Conservation (phyloP, 2,329 filamentous ascomycete genomes). For the Emergomyces africanus region DNA sequence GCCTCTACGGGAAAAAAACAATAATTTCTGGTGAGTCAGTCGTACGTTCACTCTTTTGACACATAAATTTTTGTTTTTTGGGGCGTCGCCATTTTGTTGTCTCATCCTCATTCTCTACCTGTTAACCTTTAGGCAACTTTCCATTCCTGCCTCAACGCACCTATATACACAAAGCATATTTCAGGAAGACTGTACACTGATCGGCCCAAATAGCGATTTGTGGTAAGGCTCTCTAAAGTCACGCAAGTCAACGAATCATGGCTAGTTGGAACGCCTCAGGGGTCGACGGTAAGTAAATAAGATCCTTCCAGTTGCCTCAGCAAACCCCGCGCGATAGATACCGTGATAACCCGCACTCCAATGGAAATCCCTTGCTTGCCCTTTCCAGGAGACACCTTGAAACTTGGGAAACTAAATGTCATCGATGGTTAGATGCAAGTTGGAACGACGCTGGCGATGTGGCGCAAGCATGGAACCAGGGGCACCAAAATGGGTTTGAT, state of each 20-base stretch:
- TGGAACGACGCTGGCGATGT: constrained; percentile 6
- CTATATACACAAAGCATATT: not conserved
- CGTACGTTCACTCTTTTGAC: not conserved
- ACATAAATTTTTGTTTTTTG: not conserved
- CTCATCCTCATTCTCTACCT: not conserved
- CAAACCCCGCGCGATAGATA: not conserved
- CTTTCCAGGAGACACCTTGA: not conserved
- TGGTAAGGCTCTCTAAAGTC: not conserved
- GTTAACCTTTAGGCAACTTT: not conserved
- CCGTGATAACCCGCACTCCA: not conserved
- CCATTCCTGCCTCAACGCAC: not conserved
- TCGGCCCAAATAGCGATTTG: not conserved
- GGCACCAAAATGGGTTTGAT: not conserved
- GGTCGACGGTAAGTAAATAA: not conserved
- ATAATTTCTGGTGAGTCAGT: not conserved
- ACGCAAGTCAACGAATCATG: not conserved
- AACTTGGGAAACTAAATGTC: not conserved
- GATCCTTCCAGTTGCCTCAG: not conserved
- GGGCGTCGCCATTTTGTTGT: not conserved
- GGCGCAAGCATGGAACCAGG: not conserved
- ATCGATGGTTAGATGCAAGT: not conserved
- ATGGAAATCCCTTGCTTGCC: not conserved
- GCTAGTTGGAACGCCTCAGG: constrained; percentile 4
- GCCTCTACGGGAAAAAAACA: not conserved
- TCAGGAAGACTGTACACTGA: not conserved